Conservation (phyloP, 306 rosid genomes). For the Albizia julibrissin region DNA sequence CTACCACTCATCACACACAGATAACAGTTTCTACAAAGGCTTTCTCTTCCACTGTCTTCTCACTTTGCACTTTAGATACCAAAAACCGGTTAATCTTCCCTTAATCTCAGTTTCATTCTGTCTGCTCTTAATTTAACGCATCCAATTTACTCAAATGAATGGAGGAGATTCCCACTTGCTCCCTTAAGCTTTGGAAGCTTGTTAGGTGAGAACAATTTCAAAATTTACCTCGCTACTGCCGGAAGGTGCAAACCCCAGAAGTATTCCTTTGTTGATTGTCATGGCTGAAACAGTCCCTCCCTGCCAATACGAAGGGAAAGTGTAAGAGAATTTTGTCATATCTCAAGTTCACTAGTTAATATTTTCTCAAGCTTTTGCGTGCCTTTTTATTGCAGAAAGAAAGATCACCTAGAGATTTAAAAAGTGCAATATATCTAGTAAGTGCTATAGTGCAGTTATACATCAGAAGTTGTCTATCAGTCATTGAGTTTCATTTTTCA, state of each 20-base stretch:
- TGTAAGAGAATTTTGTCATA: conserved; percentile 7
- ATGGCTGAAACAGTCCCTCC: conserved; percentile 92
- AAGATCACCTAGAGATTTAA: background rate
- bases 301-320: conserved; percentile 43
- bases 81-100: background rate
- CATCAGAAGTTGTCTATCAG: conserved; percentile 5
- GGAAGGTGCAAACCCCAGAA: conserved; percentile 87
- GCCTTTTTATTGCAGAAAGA: background rate
- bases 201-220: conserved; percentile 1
- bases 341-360: background rate
- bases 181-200: conserved; percentile 16
- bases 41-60: background rate
- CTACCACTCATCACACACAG: background rate
- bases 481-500: conserved; percentile 20
- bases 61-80: background rate
- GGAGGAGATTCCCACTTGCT: conserved; percentile 21
- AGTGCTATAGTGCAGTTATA: background rate
- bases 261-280: conserved; percentile 84
- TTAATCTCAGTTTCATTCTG: background rate
- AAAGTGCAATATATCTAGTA: conserved; percentile 11
- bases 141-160: background rate
- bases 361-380: no score
- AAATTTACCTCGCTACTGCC: conserved; percentile 56
- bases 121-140: background rate
- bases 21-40: background rate